Conservation (phyloP, 2,329 filamentous ascomycete species). For the Leptosphaerulina australis region DNA sequence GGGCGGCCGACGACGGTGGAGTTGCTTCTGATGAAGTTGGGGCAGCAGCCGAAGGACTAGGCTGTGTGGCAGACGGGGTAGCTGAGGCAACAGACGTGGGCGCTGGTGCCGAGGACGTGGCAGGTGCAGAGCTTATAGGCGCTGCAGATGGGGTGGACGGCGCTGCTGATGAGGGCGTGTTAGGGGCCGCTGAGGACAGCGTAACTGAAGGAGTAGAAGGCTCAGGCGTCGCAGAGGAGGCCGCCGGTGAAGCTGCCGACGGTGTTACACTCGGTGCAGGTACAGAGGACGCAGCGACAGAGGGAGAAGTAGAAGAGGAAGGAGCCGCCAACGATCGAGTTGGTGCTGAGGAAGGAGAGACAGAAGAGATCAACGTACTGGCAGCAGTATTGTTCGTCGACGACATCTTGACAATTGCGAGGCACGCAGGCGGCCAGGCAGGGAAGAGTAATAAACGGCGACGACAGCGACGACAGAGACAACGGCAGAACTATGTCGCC, state of each 20-base stretch:
- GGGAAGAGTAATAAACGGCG: constrained; percentile 19
- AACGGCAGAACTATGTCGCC: too few relatives aligned
- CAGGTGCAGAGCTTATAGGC: constrained; percentile 13
- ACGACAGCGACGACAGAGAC: background rate
- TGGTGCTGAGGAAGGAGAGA: constrained; percentile 20
- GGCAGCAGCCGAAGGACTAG: constrained; percentile 20
- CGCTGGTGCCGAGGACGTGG: constrained; percentile 20
- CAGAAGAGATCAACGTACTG: constrained; percentile 43
- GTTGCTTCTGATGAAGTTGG: constrained; percentile 48
- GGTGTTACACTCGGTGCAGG: constrained; percentile 30
- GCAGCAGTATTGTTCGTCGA: constrained; percentile 35
- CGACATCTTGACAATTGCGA: constrained; percentile 33
- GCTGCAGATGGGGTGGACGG: constrained; percentile 14
- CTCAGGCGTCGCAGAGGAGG: constrained; percentile 25
- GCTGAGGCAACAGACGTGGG: constrained; percentile 22
- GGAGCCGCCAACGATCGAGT: constrained; percentile 17
- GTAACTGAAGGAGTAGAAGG: constrained; percentile 23
- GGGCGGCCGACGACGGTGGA: constrained; percentile 48
- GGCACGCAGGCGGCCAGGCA: constrained; percentile 15
- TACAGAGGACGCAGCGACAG: constrained; percentile 25
- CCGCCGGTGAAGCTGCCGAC: constrained; percentile 24
- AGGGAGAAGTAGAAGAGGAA: constrained; percentile 20
- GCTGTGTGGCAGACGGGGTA: constrained; percentile 26
- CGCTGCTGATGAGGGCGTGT: constrained; percentile 25
- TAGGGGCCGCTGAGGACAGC: constrained; percentile 26